A percentile compares a stretch with the other conserved stretches of the same genome.
Evolutionary conservation across 768 basidiomycete species (phyloP).

Genomic region (Amanita fuliginea): DNA sequence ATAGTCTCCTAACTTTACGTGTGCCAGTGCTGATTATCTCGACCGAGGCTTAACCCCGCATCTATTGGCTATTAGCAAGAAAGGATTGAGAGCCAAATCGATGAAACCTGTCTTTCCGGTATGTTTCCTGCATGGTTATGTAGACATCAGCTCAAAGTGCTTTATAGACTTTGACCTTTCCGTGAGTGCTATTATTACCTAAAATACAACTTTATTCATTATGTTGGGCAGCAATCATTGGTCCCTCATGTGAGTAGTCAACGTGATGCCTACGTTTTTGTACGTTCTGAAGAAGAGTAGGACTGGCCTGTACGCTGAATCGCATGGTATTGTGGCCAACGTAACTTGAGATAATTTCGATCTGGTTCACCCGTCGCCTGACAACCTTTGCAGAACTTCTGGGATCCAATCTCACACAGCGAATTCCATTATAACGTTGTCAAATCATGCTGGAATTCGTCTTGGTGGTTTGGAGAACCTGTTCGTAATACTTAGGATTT

Average conservation of each 20-base stretch:
- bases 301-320: slow-evolving; percentile 85
- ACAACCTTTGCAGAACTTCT: slow-evolving; percentile 55
- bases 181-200: slow-evolving; percentile 39
- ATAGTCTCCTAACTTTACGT: slow-evolving; percentile 7
- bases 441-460: slow-evolving; percentile 49
- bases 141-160: slow-evolving; percentile 7
- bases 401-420: slow-evolving; percentile 52
- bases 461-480: slow-evolving; percentile 89
- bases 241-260: slow-evolving; percentile 55
- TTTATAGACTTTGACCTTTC: slow-evolving; percentile 75
- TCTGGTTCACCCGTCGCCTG: neutral
- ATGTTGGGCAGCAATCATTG: slow-evolving; percentile 71
- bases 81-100: slow-evolving; percentile 79
- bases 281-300: slow-evolving; percentile 24
- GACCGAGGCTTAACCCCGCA: slow-evolving; percentile 82
- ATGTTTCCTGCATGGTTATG: slow-evolving; percentile 1
- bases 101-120: slow-evolving; percentile 87
- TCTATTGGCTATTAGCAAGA: slow-evolving; percentile 66
- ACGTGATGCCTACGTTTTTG: neutral
- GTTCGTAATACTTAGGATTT: slow-evolving; percentile 25
- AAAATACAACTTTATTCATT: neutral
- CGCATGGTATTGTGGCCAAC: slow-evolving; percentile 87
- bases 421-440: slow-evolving; percentile 67
- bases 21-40: slow-evolving; percentile 68
- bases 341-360: slow-evolving; percentile 25